Conservation (phyloP, 306 rosid genomes). For the Cucurbita pepo region DNA sequence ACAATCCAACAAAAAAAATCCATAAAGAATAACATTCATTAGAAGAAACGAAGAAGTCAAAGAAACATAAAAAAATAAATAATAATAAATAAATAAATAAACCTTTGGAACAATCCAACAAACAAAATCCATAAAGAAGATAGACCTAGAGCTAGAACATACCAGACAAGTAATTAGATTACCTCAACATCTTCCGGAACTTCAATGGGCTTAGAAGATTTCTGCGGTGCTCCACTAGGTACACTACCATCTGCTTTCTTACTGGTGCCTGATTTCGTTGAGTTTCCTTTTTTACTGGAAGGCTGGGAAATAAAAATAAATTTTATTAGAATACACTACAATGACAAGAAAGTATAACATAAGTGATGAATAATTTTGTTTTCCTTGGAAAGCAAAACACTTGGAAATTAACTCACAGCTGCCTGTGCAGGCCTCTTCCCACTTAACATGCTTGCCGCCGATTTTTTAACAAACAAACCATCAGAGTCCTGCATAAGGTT, state of each 20-base stretch:
- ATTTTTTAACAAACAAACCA: slow-evolving; percentile 49
- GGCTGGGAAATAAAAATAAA: slow-evolving; percentile 29
- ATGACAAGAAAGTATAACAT: background rate
- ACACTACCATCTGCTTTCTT: slow-evolving; percentile 48
- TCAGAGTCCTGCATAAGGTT: slow-evolving; percentile 44
- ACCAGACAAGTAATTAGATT: background rate
- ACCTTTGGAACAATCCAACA: background rate
- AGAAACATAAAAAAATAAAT: background rate
- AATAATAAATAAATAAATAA: too few relatives aligned
- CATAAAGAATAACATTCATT: background rate
- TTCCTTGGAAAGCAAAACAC: background rate
- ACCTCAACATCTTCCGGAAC: slow-evolving; percentile 91
- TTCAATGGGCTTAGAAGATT: slow-evolving; percentile 49
- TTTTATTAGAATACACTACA: slow-evolving; percentile 9
- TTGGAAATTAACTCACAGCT: slow-evolving; percentile 41
- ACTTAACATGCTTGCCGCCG: slow-evolving; percentile 99
- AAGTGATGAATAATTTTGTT: background rate
- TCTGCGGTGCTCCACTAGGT: slow-evolving; percentile 36
- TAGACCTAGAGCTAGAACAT: background rate
- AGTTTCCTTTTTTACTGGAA: slow-evolving; percentile 47
- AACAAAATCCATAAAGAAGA: background rate
- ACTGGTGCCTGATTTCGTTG: slow-evolving; percentile 37
- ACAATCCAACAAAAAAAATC: background rate
- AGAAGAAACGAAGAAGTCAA: background rate
- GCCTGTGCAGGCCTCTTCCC: slow-evolving; percentile 85